Evolutionary conservation across 768 basidiomycete genomes (phyloP).

Genomic region (Macrolepiota dolichaula): DNA sequence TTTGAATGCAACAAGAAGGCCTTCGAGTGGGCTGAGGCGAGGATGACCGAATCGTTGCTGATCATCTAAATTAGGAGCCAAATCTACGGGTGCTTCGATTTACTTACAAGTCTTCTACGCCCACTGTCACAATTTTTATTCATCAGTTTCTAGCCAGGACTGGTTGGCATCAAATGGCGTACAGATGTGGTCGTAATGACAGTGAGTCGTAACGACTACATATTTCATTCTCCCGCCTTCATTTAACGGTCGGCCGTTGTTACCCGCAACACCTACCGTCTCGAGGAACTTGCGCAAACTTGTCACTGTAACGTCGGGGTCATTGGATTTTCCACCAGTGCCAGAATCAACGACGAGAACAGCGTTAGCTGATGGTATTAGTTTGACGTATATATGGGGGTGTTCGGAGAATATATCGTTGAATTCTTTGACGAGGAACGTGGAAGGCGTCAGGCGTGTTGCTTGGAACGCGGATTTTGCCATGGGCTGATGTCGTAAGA

Average conservation of each 20-base stretch:
- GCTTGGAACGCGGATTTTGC: conserved; percentile 24
- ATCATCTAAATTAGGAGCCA: background rate
- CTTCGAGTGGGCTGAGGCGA: conserved; percentile 46
- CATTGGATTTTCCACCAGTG: conserved; percentile 45
- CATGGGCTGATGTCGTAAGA: background rate
- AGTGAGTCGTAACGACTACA: conserved; percentile 47
- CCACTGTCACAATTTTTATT: conserved; percentile 30
- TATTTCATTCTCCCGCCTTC: conserved; percentile 37
- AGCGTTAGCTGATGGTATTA: conserved; percentile 32
- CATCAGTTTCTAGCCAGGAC: background rate
- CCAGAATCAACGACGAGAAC: conserved; percentile 54
- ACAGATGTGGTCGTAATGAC: conserved; percentile 61
- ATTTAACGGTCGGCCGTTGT: conserved; percentile 42
- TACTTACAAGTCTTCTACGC: conserved; percentile 44
- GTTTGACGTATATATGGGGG: conserved; percentile 53
- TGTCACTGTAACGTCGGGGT: conserved; percentile 35
- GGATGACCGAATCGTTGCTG: conserved; percentile 40
- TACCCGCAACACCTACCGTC: conserved; percentile 37
- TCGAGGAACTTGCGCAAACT: conserved; percentile 49
- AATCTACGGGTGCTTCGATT: background rate
- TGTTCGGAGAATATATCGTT: conserved; percentile 49
- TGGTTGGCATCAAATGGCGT: conserved; percentile 16
- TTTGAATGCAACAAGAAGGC: conserved; percentile 37
- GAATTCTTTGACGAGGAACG: conserved; percentile 45
- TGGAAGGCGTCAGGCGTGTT: conserved; percentile 25